These are phyloP conservation scores for Leishmania braziliensis DNA, from an alignment of 208 protist species.

Conservation along the genomic window DNA sequence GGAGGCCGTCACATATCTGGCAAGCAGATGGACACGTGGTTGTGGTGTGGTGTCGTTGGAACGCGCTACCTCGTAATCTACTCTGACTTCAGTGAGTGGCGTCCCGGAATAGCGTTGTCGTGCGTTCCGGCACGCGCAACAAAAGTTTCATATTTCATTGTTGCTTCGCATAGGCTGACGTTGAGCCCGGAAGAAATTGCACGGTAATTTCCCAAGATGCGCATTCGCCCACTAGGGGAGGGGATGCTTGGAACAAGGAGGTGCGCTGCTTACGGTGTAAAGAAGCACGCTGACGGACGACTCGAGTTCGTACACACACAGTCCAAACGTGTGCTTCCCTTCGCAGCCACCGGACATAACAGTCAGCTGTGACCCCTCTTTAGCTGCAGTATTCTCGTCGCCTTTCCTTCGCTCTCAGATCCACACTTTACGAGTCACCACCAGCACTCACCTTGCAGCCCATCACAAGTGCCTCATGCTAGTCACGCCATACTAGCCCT, in stretches of 20 bases:
- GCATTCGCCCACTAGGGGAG: neutral
- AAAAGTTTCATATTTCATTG: neutral
- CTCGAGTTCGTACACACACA: neutral
- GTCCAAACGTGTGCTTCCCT: neutral
- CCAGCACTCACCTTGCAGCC: neutral
- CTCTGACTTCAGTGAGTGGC: neutral
- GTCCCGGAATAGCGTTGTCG: neutral
- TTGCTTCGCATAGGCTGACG: neutral
- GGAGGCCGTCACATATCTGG: neutral
- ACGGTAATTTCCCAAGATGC: neutral
- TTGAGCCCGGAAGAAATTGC: neutral
- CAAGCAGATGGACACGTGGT: neutral
- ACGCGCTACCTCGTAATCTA: neutral
- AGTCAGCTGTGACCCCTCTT: neutral
- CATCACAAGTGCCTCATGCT: neutral
- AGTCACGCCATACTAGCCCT: neutral
- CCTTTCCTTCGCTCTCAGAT: neutral
- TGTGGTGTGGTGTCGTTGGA: neutral
- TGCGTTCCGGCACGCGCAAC: neutral
- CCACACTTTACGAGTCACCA: neutral
- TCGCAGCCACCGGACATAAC: neutral
- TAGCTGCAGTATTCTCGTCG: neutral
- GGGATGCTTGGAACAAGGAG: neutral
- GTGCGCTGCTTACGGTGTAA: neutral
- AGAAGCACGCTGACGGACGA: neutral